Base-by-base conservation (phyloP, 371 early-diverging fungal species). In the Saksenaea vasiformis region DNA sequence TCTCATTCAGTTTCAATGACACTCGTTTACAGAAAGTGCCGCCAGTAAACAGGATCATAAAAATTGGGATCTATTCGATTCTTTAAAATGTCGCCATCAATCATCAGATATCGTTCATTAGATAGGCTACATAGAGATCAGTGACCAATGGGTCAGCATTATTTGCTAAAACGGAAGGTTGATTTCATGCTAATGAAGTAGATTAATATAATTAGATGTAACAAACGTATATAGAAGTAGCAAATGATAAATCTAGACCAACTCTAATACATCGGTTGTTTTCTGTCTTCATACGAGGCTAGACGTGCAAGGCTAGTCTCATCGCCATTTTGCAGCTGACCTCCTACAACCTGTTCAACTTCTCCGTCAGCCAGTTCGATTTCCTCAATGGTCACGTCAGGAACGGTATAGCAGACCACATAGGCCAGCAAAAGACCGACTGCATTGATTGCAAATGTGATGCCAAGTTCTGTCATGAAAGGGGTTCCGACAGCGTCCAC, bases 351-450 rank as follows among this genome's bases (percentile, higher is more conserved):
- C 28, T 61, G 70, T n/a, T 53, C 66, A 28, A 53, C 64, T n/a
- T 58, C 58, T 14, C 66, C 68, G 41, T 69, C 69, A 8, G 39
- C 34, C 58, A 77, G 56, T 35, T 73, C 74, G 11, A 77, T 57
- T 35, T 65, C 58, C 60, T 77, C 78, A 35, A 74, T 71, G 4
- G 78, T 77, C 26, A 72, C 72, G 28, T 77, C 70, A 22, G 78
- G 63, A 17, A 77, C 72, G 1, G 72, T 68, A 47, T 35, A 62
- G 56, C 68, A 70, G 54, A 77, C 78, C 44, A 65, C 47, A 43
- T 65, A 70, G 37, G 78, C 51, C 1, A 77, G 61, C 43, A 72
- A 19, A 51, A 72, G 62, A 57, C 74, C 74, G 38, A 65, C 64
- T 27, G 58, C 61, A 35, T 72, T 71, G 43, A 78, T 31, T 17